Conservation (phyloP, 805 yeast species). For the Schwanniomyces yamadae region DNA sequence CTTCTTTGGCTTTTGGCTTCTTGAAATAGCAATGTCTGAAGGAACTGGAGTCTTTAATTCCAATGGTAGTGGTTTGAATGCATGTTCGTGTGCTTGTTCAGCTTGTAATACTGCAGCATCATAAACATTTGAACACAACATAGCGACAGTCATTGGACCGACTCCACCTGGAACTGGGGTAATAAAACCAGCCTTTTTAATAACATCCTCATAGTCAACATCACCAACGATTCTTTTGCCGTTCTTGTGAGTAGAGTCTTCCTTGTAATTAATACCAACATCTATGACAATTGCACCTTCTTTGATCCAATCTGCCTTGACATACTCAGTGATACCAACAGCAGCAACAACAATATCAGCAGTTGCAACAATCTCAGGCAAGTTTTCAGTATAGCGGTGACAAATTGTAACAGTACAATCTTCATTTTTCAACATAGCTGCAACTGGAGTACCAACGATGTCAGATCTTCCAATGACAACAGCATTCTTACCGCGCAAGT, state of each 20-base stretch:
- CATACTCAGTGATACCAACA: constrained; percentile 80
- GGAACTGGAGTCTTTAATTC: constrained; percentile 67
- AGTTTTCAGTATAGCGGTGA: constrained; percentile 69
- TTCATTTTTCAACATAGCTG: constrained; percentile 71
- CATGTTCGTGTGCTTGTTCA: constrained; percentile 46
- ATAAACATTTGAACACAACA: constrained; percentile 82
- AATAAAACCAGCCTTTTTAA: constrained; percentile 60
- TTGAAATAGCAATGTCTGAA: constrained; percentile 84
- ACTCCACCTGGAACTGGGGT: constrained; percentile 99
- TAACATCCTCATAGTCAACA: constrained; percentile 75
- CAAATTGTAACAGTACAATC: constrained; percentile 88
- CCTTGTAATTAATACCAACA: constrained; percentile 90
- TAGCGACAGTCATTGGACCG: constrained; percentile 99
- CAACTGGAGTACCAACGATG: constrained; percentile 93
- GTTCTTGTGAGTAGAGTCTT: constrained; percentile 69
- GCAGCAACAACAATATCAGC: constrained; percentile 94
- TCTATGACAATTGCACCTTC: constrained; percentile 83
- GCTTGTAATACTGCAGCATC: constrained; percentile 70
- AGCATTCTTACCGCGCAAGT: constrained; percentile 74
- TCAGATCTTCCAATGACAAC: constrained; percentile 95
- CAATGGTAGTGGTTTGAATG: constrained; percentile 56
- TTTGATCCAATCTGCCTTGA: constrained; percentile 87
- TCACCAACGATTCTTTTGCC: constrained; percentile 93
- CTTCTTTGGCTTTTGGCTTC: constrained; percentile 84
- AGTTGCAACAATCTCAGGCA: constrained; percentile 52